Evolutionary conservation across 2,329 filamentous ascomycete genomes (phyloP), one percentile per base, ranked within the genome.

Genomic region (Alternaria sp.): DNA sequence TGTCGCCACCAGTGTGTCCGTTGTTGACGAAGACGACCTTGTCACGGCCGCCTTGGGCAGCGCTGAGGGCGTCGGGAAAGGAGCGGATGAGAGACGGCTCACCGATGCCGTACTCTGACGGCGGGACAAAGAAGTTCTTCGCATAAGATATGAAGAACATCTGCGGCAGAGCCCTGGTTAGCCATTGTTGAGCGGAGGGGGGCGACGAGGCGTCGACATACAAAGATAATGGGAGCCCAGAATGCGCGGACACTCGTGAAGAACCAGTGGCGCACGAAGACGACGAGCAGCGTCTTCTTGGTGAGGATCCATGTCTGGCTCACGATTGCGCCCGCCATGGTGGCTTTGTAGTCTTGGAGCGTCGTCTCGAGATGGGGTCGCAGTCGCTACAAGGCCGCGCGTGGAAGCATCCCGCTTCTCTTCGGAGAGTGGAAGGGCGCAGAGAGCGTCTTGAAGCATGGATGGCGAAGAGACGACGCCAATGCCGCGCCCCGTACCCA

Each of bases 1-100:
- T 94, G 58, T 90, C 85, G 15, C 92, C 92, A 10, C 88, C 90
- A 0, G 82, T 83, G 55, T 81, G 75, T 10, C 91, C 91, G 79
- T 88, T 93, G 76, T 96, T 91, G 61, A 97, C 89, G 60, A 97
- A 92, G 12, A 90, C 89, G 14, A 97, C 83, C 55, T 87, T 93
- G 69, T 91, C 81, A 66, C 92, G 86, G 18, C 89, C 88, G 11
- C 83, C 83, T 15, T 81, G 80, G 3, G 89, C 87, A 25, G 82
- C 81, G 20, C 79, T 75, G 30, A 97, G 84, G 1, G 89, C 92
- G 65, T 91, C 82, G 33, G 84, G 74, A 18, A 97, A 85, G 11
- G 87, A 86, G 63, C 89, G 87, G 65, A 97, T 81, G 0, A 89
- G 84, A 7, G 81, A 82, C 0, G 88, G 79, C 0, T 84, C 76